These are phyloP conservation scores for Camillea tinctor DNA, from an alignment of 2,329 filamentous ascomycete genomes.

Conservation along the genomic window DNA sequence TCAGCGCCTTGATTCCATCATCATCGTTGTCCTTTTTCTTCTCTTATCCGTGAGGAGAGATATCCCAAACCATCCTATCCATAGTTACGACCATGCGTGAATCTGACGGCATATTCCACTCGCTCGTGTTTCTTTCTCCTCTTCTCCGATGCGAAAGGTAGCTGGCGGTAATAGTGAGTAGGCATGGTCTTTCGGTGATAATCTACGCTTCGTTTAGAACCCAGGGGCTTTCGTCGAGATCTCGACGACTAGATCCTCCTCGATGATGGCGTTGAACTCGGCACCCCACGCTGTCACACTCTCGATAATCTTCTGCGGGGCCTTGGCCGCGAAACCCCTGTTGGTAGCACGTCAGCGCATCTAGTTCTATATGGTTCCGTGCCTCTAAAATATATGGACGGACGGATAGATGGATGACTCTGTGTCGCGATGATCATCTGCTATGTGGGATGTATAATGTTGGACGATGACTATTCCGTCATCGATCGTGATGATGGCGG, in stretches of 20 bases:
- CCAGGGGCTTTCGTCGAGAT: slow-evolving; percentile 31
- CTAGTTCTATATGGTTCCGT: slow-evolving; percentile 12
- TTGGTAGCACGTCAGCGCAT: slow-evolving; percentile 26
- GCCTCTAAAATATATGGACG: neutral
- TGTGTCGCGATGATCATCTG: too few relatives aligned
- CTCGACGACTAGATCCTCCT: slow-evolving; percentile 72
- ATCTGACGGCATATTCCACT: neutral
- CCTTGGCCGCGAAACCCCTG: slow-evolving; percentile 77
- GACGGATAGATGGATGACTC: neutral
- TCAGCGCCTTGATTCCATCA: neutral
- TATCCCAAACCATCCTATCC: neutral
- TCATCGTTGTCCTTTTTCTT: neutral
- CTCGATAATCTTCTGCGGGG: slow-evolving; percentile 67
- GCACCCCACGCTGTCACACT: slow-evolving; percentile 59
- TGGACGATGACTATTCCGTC: too few relatives aligned
- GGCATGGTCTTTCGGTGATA: neutral
- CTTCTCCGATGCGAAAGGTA: too few relatives aligned
- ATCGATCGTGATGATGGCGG: neutral
- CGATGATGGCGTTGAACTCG: slow-evolving; percentile 63
- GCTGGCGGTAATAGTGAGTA: neutral
- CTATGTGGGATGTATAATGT: neutral
- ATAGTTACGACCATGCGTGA: neutral
- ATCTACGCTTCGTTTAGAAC: neutral
- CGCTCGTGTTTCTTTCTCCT: neutral
- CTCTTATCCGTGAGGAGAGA: neutral